Evolutionary conservation across 2,329 filamentous ascomycete species (phyloP), one percentile per base, ranked within the genome.

Genomic region (Fusarium proliferatum): DNA sequence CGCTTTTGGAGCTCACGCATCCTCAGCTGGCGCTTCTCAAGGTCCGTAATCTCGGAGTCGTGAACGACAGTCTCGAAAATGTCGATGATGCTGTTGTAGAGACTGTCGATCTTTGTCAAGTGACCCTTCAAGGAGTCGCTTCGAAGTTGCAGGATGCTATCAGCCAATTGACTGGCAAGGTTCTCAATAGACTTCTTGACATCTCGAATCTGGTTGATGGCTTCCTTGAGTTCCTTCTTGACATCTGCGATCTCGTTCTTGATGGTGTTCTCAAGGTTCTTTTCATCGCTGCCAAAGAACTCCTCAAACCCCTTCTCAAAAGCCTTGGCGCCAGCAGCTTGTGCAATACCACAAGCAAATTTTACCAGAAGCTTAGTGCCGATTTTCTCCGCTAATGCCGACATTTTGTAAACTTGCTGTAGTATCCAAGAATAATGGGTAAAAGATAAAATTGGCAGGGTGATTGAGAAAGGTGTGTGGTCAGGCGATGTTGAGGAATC

Each of bases 261-360:
- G 30, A 33, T 33, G 30, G 9, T 30, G 23, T 23, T 23, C 4
- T 23, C 23, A 23, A 23, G 23, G 23, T 23, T 3, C 23, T 23
- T 23, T 4, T 45, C 43, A 4, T 45, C 23, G 43, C 43, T 46
- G 23, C 43, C 43, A 2, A 46, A 46, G 1, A 28, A 4, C 5
- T 46, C 43, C 23, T 26, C 43, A 1, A 46, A 3, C 17, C 43
- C 43, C 23, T 46, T 28, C 11, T 46, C 43, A 6, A 46, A 6
- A 4, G 5, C 43, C 11, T 26, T 46, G 0, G 1, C 4, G 2
- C 43, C 43, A 46, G 43, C 43, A 2, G 23, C 23, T 0, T 0
- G 0, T 4, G 43, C 43, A 5, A 46, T 26, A 0, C 43, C 43
- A 28, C 43, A 46, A 4, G 43, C 43, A 28, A 46, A 46, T 4